Evolutionary conservation across 768 basidiomycete species (phyloP), one percentile per base, ranked within the genome.

Genomic region (Sporobolomyces pararoseus): DNA sequence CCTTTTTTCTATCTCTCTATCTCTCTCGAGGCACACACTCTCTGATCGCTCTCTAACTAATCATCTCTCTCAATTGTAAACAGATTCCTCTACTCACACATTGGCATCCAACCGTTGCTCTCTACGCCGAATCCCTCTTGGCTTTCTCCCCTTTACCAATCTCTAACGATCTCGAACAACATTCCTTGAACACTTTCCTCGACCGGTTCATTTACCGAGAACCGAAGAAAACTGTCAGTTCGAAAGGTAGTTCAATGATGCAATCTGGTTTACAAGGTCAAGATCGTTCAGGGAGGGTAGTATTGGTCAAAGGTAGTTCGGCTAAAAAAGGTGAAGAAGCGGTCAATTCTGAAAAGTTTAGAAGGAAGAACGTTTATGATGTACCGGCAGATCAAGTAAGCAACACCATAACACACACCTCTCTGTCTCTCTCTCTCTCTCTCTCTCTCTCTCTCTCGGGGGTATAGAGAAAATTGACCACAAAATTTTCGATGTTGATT

Each of bases 191-290:
- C 0, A 90, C 93, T 76, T 97, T 99, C 85, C 85, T 98, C 47
- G 96, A 98, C 78, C 86, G 94, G 39, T 97, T 98, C 81, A 90
- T 97, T 50, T 97, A 91, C 83, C 91, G 93, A 80, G 97, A 98
- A 78, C 88, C 93, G 1, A 98, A 97, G 82, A 82, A 83, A 72
- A 87, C 88, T 75, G 72, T 80, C 2, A 83, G 82, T 65, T 81
- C 84, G 12, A 88, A 87, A 77, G 94, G 93, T n/a, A 83, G 86
- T 0, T 90, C 88, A 70, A 89, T 90, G 63, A 98, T 98, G 96
- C 95, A 99, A 80, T 92, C 92, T n/a, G 86, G 87, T 1, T 88
- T 89, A 9, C 84, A 84, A 55, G 72, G 74, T 2, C 74, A 84
- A n/a, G 88, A 87, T 66, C 82, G 84, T 17, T 81, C 81, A 3